Base-by-base conservation (phyloP, 1,284 basidiomycete genomes). In the Rugosomyces carneus region DNA sequence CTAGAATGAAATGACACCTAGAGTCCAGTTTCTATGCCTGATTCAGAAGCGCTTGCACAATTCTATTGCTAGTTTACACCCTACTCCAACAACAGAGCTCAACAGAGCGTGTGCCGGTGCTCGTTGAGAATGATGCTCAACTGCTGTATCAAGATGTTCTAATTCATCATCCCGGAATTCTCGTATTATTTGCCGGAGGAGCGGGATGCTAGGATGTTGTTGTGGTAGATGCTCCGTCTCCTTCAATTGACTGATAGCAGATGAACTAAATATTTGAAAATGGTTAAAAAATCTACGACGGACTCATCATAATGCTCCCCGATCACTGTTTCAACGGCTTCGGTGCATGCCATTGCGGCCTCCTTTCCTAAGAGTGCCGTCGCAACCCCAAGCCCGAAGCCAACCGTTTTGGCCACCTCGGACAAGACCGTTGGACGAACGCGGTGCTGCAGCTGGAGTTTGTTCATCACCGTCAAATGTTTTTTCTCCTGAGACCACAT, bases 401-500 rank as follows among this genome's bases (percentile, higher is more conserved):
- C 93, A 40, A 86, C 87, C 1, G 79, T 76, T 57, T 91, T 89
- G 59, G 94, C 95, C 1, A 93, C 71, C 13, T 91, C 89, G 47
- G 83, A 81, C 23, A 98, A 72, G 1, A 84, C 55, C 0, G 93
- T 96, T 10, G 94, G 94, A 21, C 93, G 78, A 24, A 93, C 77
- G 11, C 73, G 73, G 62, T 97, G 92, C 62, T 98, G 93, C 2
- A 76, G 61, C 51, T 90, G 84, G 23, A 98, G 67, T 53, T 81
- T 84, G 56, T 93, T 79, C 80, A 95, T 90, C 23, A 93, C 89
- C 0, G 71, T 63, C 10, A 97, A 72, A 65, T 98, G 94, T 65
- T 92, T 92, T 68, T 89, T 90, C 68, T 98, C 94, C 60, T 92
- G 93, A 40, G 91, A 81, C 93, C 93, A 97, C 94, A 98, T 98